Evolutionary conservation across 1,284 basidiomycete species (phyloP), one percentile per base, ranked within the genome.

Genomic region (Pyrrhoderma lamaoense): DNA sequence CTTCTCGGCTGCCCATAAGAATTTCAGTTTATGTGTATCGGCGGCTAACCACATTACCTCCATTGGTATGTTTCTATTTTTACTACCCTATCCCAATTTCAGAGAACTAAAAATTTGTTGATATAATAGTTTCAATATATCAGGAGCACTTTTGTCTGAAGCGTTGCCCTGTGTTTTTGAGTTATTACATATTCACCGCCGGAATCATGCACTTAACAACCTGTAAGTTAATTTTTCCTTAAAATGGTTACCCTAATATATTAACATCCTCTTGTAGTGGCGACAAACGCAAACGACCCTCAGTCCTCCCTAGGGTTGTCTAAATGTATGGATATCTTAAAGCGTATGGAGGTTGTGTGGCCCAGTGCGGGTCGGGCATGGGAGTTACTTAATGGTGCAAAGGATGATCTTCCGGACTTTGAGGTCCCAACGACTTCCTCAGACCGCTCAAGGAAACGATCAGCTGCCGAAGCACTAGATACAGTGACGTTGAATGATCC

Each of bases 181-280:
- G 79, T 57, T 93, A 89, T 61, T 89, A 89, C 58, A 70, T 90
- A 21, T 93, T 92, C 68, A 84, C 81, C 7, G 89, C 89, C 18
- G 80, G 81, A 53, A 82, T 92, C 56, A 89, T 89, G 82, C 89
- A 90, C 61, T 78, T 86, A 46, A 80, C 79, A 1, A 79, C 71
- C 34, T 65, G 86, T 88, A 45, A 22, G 59, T 62, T 11, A 67
- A 7, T 21, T 42, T 8, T 11, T 45, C 43, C n/a, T 40, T 21
- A 40, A 16, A 43, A 9, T 5, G 8, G 11, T 2, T 3, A 18
- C 14, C 21, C 14, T n/a, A 5, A n/a, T 40, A 36, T 49, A 58
- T 51, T 55, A 37, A 59, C 21, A 69, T 67, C 44, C 42, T 46
- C 13, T 21, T 11, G 14, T 53, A 86, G 85, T 88, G 43, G 79